Evolutionary conservation across 257 asterid genomes (phyloP).

Genomic region (Nicotiana noctiflora): DNA sequence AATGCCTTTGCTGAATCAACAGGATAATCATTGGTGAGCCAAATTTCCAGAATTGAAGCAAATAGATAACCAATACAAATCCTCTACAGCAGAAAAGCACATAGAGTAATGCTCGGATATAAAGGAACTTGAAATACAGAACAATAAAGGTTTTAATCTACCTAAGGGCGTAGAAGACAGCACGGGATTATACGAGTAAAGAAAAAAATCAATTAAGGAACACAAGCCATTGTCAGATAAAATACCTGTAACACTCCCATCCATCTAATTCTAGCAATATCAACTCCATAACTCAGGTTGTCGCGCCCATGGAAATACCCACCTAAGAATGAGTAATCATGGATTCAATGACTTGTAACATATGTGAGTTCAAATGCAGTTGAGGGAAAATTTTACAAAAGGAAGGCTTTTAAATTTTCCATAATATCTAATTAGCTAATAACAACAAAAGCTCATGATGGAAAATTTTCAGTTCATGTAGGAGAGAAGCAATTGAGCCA

Average conservation of each 20-base stretch:
- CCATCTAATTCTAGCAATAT: slow-evolving; percentile 57
- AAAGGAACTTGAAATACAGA: background rate
- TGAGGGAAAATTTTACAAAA: background rate
- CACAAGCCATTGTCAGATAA: background rate
- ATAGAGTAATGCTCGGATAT: slow-evolving; percentile 3
- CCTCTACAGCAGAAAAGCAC: slow-evolving; percentile 45
- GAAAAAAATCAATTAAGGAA: background rate
- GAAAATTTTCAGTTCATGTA: background rate
- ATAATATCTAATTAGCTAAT: background rate
- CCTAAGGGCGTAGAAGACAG: background rate
- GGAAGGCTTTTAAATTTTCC: background rate
- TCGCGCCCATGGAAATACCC: slow-evolving; percentile 82
- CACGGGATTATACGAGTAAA: background rate
- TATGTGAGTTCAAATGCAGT: background rate
- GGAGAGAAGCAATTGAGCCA: background rate
- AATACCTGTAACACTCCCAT: slow-evolving; percentile 95
- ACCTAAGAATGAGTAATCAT: slow-evolving; percentile 39
- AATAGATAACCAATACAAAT: slow-evolving; percentile 78
- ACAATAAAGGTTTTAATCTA: background rate
- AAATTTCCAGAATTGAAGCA: slow-evolving; percentile 69
- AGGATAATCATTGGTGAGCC: slow-evolving; percentile 49
- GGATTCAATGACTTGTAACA: background rate
- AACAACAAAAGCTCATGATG: background rate
- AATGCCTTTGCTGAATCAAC: slow-evolving; percentile 58
- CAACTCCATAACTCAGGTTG: slow-evolving; percentile 74